Evolutionary conservation across 352 stramenopile species (phyloP), one percentile per base, ranked within the genome.

Genomic region (Globisporangium alternatum): DNA sequence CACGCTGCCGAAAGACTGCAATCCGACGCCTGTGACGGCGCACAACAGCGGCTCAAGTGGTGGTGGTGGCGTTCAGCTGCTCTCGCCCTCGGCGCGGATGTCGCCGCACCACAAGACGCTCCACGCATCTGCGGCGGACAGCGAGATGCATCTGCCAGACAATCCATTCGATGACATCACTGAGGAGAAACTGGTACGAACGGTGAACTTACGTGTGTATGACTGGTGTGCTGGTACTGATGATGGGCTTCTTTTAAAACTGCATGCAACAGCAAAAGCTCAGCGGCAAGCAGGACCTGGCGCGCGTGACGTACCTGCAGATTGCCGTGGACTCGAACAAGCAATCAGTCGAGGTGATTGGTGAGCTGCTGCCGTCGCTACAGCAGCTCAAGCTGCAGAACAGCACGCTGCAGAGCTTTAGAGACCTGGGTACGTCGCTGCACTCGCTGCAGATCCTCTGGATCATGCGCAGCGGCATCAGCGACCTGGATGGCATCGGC

Each of bases 161-260:
- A 90, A 93, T 47, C 84, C 84, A 19, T 93, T 93, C 49, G 84
- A 91, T 49, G 82, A 93, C 60, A 83, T 93, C 65, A 91, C 79
- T 0, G 78, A 91, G 60, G 78, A 87, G 13, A 93, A 91, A 48
- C 66, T 93, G 66, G 82, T 91, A 47, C 25, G 21, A 37, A 12
- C 21, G 15, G 28, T 44, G 12, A 19, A 39, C 31, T 25, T 64
- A 31, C 45, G 5, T 56, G 13, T 63, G 21, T 39, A n/a, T 31
- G 19, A 8, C 2, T 56, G 15, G 9, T 39, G 1, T 52, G 25
- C 17, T 28, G 43, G 19, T 10, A 15, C 39, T 53, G 22, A 39
- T 31, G n/a, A 7, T 22, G 49, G 28, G 48, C 56, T 30, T 28
- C 63, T 49, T 54, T 5, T 21, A 15, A 33, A 28, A 9, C 13